Evolutionary conservation across 2,329 filamentous ascomycete genomes (phyloP).

Genomic region (Scedosporium aurantiacum): DNA sequence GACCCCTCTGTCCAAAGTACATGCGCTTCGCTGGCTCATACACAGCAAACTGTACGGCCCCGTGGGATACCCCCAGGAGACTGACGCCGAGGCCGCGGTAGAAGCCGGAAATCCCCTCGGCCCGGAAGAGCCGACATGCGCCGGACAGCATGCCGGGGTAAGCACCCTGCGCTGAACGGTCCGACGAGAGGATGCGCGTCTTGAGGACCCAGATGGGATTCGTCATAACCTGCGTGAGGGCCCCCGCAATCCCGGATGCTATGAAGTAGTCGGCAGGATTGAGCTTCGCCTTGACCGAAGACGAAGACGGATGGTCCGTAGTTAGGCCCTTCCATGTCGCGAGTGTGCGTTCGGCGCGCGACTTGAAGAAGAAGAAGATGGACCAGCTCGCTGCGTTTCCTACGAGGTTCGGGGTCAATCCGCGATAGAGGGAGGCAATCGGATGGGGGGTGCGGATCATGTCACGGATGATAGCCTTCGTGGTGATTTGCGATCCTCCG

Average conservation of each 20-base stretch:
- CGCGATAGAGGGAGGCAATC: slow-evolving; percentile 69
- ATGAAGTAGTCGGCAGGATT: slow-evolving; percentile 66
- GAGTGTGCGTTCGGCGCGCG: slow-evolving; percentile 38
- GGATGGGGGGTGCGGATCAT: slow-evolving; percentile 41
- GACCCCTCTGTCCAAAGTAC: slow-evolving; percentile 37
- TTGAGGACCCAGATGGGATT: slow-evolving; percentile 99
- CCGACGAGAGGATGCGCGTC: slow-evolving; percentile 88
- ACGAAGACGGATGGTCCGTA: not conserved
- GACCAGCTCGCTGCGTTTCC: slow-evolving; percentile 89
- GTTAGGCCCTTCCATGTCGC: slow-evolving; percentile 13
- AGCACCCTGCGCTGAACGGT: slow-evolving; percentile 60
- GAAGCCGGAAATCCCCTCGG: slow-evolving; percentile 69
- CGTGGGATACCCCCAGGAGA: slow-evolving; percentile 78
- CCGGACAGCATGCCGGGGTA: slow-evolving; percentile 72
- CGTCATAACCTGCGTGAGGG: slow-evolving; percentile 69
- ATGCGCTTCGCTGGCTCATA: slow-evolving; percentile 62
- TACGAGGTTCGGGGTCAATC: slow-evolving; percentile 78
- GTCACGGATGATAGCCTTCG: slow-evolving; percentile 39
- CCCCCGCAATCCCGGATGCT: slow-evolving; percentile 59
- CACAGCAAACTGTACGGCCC: slow-evolving; percentile 89
- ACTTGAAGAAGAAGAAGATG: slow-evolving; percentile 77
- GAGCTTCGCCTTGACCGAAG: slow-evolving; percentile 23
- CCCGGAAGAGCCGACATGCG: slow-evolving; percentile 49
- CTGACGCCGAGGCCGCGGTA: slow-evolving; percentile 80
- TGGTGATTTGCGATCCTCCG: slow-evolving; percentile 23